Evolutionary conservation across 202 grass and related monocot genomes (phyloP).

Genomic region (Panicum virgatum): DNA sequence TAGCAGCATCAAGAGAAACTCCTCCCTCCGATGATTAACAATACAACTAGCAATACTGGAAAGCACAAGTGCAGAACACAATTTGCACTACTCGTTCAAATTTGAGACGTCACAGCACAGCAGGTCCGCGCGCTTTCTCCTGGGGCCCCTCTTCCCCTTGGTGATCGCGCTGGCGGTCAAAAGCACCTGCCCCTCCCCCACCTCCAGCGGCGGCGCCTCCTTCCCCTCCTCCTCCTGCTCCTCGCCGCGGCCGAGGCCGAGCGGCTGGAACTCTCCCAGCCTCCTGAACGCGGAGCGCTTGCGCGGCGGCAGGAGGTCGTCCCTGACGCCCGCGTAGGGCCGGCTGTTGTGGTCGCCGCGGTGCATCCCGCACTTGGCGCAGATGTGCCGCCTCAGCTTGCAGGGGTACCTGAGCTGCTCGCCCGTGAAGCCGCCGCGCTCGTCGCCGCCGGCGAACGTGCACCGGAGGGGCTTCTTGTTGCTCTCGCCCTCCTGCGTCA

Average conservation of each 20-base stretch:
- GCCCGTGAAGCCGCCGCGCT: not conserved
- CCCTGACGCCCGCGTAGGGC: not conserved
- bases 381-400: constrained; percentile 29
- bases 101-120: not conserved
- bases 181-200: not conserved
- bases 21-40: no score
- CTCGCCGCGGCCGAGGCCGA: not conserved
- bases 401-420: constrained; percentile 5
- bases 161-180: not conserved
- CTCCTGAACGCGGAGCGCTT: constrained; percentile 31
- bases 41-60: not conserved
- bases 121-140: constrained; percentile 15
- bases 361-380: constrained; percentile 5
- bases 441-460: not conserved
- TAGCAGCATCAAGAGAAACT: not conserved
- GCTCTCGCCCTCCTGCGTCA: not conserved
- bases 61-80: not conserved
- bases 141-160: constrained; percentile 20
- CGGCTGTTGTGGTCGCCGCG: constrained; percentile 3
- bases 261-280: not conserved
- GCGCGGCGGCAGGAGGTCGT: constrained; percentile 37
- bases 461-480: not conserved
- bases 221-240: not conserved
- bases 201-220: not conserved
- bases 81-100: not conserved